These are phyloP conservation scores for Podospora conica DNA, from an alignment of 495 filamentous ascomycete species.

Conservation along the genomic window DNA sequence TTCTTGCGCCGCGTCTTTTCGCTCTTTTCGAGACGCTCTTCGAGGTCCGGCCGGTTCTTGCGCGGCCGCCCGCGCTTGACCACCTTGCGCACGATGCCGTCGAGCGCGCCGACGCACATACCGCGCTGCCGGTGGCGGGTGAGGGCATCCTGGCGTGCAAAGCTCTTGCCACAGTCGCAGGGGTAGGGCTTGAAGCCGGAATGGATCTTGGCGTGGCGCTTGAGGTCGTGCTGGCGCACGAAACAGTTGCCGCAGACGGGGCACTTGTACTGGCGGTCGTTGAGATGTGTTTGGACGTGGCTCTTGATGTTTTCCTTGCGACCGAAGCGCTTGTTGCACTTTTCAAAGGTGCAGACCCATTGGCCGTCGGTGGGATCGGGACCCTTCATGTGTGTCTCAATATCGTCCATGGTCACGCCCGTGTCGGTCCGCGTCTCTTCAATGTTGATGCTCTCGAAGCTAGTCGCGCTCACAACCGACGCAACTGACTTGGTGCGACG, in stretches of 20 bases:
- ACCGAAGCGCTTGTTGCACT: constrained; percentile 79
- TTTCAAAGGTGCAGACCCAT: constrained; percentile 78
- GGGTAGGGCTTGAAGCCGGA: constrained; percentile 87
- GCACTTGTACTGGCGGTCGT: constrained; percentile 88
- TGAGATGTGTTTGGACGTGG: constrained; percentile 94
- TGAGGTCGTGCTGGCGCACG: constrained; percentile 92
- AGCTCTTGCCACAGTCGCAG: constrained; percentile 84
- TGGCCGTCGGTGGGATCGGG: constrained; percentile 68
- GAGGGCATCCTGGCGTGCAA: constrained; percentile 88
- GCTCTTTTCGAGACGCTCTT: constrained; percentile 62
- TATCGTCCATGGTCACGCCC: constrained; percentile 80
- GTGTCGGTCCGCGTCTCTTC: constrained; percentile 56
- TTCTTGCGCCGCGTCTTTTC: constrained; percentile 47
- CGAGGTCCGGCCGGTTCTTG: constrained; percentile 46
- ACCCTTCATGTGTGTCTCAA: constrained; percentile 74
- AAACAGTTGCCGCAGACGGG: constrained; percentile 88
- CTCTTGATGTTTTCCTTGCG: constrained; percentile 97
- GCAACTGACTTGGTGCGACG: constrained; percentile 45
- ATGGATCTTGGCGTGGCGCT: constrained; percentile 94
- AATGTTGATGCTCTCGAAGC: constrained; percentile 50
- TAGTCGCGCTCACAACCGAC: constrained; percentile 45
- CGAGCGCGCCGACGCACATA: constrained; percentile 89
- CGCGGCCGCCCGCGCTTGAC: constrained; percentile 46
- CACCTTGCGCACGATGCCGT: constrained; percentile 63
- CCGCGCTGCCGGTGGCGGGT: constrained; percentile 90